Conservation (phyloP, 805 yeast species). For the Zygoascus flipseniorum region DNA sequence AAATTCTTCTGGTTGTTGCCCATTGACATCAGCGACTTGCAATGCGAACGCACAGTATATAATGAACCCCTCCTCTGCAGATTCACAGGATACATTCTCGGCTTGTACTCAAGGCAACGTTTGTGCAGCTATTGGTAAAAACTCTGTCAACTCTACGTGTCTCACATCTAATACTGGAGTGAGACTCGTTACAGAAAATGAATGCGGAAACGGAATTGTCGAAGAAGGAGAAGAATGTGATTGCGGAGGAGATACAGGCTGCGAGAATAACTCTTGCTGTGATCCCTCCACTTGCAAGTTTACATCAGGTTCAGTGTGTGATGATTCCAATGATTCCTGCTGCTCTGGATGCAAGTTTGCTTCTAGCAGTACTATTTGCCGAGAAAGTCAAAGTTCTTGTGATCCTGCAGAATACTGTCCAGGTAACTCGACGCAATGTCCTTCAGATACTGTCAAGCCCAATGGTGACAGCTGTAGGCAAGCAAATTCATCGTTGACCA, state of each 20-base stretch:
- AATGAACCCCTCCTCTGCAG: conserved; percentile 30
- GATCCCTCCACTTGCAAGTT: conserved; percentile 28
- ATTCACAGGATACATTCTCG: conserved; percentile 24
- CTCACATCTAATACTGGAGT: conserved; percentile 24
- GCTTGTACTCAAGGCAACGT: conserved; percentile 30
- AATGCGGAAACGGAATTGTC: conserved; percentile 32
- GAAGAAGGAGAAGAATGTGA: conserved; percentile 34
- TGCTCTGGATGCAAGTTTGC: conserved; percentile 27
- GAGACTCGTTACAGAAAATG: conserved; percentile 23
- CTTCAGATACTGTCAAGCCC: conserved; percentile 18
- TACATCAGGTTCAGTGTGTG: conserved; percentile 23
- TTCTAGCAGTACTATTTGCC: conserved; percentile 22
- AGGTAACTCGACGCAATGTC: conserved; percentile 28
- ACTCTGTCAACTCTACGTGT: conserved; percentile 25
- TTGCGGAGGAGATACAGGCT: conserved; percentile 31
- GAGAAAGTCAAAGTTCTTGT: conserved; percentile 27
- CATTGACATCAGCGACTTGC: conserved; percentile 23
- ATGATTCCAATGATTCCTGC: conserved; percentile 27
- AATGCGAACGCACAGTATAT: conserved; percentile 28
- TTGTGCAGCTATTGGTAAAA: conserved; percentile 24
- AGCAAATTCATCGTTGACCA: conserved; percentile 5
- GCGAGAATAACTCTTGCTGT: conserved; percentile 25
- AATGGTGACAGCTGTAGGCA: conserved; percentile 24
- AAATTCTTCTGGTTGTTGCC: conserved; percentile 28
- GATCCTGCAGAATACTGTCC: conserved; percentile 29